These are phyloP conservation scores for Boletus vermiculosoides DNA, from an alignment of 768 basidiomycete species.

Conservation along the genomic window DNA sequence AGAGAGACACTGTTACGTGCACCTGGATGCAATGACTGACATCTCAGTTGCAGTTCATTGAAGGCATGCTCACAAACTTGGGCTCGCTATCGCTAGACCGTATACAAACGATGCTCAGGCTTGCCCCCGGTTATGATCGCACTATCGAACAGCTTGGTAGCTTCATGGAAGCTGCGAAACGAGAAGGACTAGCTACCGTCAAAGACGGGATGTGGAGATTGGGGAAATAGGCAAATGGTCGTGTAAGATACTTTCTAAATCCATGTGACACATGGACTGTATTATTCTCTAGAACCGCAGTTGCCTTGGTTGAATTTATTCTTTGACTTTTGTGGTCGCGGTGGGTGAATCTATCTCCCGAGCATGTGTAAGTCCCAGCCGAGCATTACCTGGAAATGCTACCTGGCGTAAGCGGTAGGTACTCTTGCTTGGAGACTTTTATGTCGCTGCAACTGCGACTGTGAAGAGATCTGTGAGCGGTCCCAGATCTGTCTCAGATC, in stretches of 20 bases:
- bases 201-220: constrained; percentile 73
- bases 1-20: neutral
- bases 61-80: constrained; percentile 89
- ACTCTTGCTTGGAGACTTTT: neutral
- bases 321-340: neutral
- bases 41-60: constrained; percentile 60
- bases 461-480: neutral
- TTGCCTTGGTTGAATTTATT: neutral
- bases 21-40: neutral
- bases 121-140: constrained; percentile 80
- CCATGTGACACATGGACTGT: neutral
- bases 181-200: constrained; percentile 71
- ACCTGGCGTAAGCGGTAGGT: neutral
- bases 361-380: too few relatives aligned
- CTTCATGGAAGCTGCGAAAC: constrained; percentile 79
- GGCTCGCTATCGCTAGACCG: constrained; percentile 71
- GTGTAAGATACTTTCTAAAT: neutral
- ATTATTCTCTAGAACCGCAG: neutral
- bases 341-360: neutral
- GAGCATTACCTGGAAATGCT: neutral
- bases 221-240: constrained; percentile 18
- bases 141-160: constrained; percentile 72
- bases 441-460: neutral
- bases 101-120: constrained; percentile 87
- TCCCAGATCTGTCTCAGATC: too few relatives aligned